Evolutionary conservation across 257 asterid species (phyloP), one percentile per base, ranked within the genome.

Genomic region (Rauvolfia tetraphylla): DNA sequence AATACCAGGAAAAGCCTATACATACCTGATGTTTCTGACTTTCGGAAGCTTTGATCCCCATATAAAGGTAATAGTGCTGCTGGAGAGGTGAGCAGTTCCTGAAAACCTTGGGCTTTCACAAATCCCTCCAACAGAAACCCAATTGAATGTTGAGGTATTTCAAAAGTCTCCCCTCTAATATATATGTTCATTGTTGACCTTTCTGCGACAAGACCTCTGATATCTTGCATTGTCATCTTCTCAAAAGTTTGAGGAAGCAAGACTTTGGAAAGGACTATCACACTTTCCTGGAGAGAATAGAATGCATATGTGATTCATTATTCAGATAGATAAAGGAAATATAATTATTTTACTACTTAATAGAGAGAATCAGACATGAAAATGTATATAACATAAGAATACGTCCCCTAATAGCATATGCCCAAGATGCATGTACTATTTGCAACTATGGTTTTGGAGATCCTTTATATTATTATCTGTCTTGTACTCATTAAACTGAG

Each of bases 61-160:
- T 74, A 84, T 29, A 78, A 53, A 57, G 92, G 90, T 67, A 86
- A 76, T 77, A 95, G 78, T 74, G 89, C 76, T 61, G 95, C 92
- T 3, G 99, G 99, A 74, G 92, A 84, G 65, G 88, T 81, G 73
- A 95, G 85, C 76, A 87, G 78, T 82, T 88, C 96, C 74, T 84
- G 88, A 42, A 77, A 79, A 76, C 92, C 92, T 82, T 90, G 93
- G 76, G 79, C 23, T 81, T 83, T 95, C 54, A 91, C 84, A 72
- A 87, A 91, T 63, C 99, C 99, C 80, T 95, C 99, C 82, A 95
- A 85, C 39, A 95, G 87, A 83, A 95, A 83, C 83, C 97, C 98
- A 69, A 95, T 87, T 25, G 88, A 88, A 80, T 86, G 93, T 65
- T 88, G 92, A 79, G 84, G 90, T 82, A 95, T 73, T 84, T 93